A percentile compares a stretch with the other conserved stretches of the same genome.
Conservation (phyloP, 2,329 filamentous ascomycete genomes). For the Graphilbum ipis-grandicollis region DNA sequence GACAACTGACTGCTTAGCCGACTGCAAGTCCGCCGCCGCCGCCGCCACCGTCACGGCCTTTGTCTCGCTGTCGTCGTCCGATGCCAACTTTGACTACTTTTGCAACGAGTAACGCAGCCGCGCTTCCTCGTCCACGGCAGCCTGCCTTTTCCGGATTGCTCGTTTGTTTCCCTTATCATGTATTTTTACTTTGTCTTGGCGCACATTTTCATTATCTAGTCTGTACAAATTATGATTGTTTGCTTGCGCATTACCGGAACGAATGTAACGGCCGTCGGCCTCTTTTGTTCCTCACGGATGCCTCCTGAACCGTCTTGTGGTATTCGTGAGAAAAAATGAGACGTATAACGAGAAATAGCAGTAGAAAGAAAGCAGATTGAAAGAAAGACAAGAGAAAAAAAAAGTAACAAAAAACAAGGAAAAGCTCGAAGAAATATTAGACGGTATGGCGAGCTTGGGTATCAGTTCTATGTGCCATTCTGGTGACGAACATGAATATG, state of each 20-base stretch:
- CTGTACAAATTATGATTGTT: no score
- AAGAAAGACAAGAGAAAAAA: background rate
- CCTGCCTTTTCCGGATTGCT: no score
- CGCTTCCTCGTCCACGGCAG: no score
- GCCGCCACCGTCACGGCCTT: constrained; percentile 16
- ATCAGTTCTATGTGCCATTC: no score
- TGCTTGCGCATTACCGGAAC: no score
- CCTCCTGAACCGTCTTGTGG: background rate
- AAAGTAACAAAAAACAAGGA: background rate
- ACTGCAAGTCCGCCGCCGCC: constrained; percentile 19
- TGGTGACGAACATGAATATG: background rate
- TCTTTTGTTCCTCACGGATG: no score
- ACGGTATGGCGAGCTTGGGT: background rate
- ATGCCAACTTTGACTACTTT: constrained; percentile 27
- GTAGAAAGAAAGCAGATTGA: no score
- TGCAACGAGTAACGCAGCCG: constrained; percentile 26
- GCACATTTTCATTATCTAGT: no score
- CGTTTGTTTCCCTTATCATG: no score
- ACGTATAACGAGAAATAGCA: no score
- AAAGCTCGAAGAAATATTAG: background rate
- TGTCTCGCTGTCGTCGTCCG: constrained; percentile 18
- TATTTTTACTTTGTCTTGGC: no score
- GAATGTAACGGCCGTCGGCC: no score
- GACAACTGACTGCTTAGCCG: constrained; percentile 12
- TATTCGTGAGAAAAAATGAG: background rate